Base-by-base conservation (phyloP, 495 filamentous ascomycete species). In the Podospora conica region DNA sequence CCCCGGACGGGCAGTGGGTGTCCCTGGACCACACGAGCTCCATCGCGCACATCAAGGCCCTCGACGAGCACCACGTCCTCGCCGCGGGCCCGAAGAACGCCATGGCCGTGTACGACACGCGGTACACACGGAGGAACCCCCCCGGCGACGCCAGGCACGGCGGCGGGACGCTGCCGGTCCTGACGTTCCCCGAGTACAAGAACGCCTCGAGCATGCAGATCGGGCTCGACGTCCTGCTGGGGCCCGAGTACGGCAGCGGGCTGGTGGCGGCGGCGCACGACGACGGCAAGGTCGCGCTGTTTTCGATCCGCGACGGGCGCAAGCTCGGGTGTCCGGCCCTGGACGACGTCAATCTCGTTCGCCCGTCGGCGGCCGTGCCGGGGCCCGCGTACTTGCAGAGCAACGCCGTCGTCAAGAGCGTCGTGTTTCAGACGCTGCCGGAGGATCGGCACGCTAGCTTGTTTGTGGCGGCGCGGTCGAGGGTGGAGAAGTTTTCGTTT, bases 211-310 rank as follows among this genome's bases (percentile, higher is more conserved):
- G 73, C 24, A 60, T 77, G 23, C 33, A 74, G 9, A 73, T 75
- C 21, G 81, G 80, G 11, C 64, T 81, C 12, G 79, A 77, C 29
- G 70, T 77, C 11, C 68, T 75, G n/a, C 24, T 60, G 8, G 60
- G 57, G 3, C 69, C 74, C 0, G 62, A 64, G 0, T 65, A 63
- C 22, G 62, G 66, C 15, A 15, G 53, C 15, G 79, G 77, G 11
- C 9, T 79, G 11, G 76, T 79, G 9, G 80, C 79, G 3, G 76
- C 80, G 0, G 77, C 79, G 1, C 79, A 82, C 31, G 78, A 78
- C 59, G 76, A 79, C 48, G 74, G 70, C 15, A 74, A 61, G 6
- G 73, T 83, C 0, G 75, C 60, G n/a, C 60, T 82, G 25, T 81
- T 78, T 66, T 80, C 79, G 12, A 70, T 78, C 24, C 64, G 63